Evolutionary conservation across 1,284 basidiomycete species (phyloP), one percentile per base, ranked within the genome.

Genomic region (Lentinus polychrous): DNA sequence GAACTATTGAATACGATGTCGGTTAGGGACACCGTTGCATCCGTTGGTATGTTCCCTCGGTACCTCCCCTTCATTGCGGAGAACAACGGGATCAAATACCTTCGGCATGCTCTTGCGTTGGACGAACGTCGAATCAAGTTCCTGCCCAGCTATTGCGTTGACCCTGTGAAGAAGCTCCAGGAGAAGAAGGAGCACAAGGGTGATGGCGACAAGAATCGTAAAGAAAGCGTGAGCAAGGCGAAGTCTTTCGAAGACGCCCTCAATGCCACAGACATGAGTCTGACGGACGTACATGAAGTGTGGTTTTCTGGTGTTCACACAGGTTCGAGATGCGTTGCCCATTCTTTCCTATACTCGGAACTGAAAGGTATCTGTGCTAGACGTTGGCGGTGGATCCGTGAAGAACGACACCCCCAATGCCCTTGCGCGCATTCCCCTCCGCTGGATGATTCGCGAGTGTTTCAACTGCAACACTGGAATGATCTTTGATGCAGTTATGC

Each of bases 371-470:
- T 17, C 31, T 40, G 8, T 27, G 27, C 27, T 49, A 74, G 74
- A 78, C 46, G 61, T 75, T 31, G 73, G 73, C 6, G 75, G 75
- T 22, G 72, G 76, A 8, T 70, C 74, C 0, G 76, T 78, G 0
- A 60, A 60, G 15, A 79, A 81, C 55, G 65, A 64, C 22, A 74
- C 70, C 0, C 67, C 68, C 1, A 60, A 77, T 52, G 72, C 70
- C 14, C 69, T 80, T 6, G 74, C 79, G 1, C 70, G 75, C 43
- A 79, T 81, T 45, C 66, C 78, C 14, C 66, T 81, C 2, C 71
- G 77, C 3, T 81, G 79, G 79, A 81, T 82, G 78, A 66, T 81
- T 32, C 71, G 79, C 22, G 68, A 80, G 59, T 72, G 70, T 52
- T 76, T 78, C 67, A 42, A 43, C 8, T 52, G 55, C 23, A 51